Evolutionary conservation across 129 eudicot species (phyloP), one percentile per base, ranked within the genome.

Genomic region (Flaveria robusta): DNA sequence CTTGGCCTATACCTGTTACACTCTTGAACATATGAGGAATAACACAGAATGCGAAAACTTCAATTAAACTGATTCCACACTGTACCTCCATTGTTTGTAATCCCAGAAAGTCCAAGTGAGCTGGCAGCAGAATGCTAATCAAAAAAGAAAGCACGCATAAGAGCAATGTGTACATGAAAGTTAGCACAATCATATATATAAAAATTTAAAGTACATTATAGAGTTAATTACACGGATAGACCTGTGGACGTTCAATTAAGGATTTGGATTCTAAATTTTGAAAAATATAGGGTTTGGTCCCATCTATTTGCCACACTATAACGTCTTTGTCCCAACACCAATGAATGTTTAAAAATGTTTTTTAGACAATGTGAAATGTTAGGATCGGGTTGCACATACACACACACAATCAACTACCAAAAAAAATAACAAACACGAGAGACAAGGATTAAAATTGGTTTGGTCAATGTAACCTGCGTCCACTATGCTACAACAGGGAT

Each of bases 31-130:
- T 24, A 29, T 82, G 51, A 82, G 77, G 19, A 39, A 64, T 14
- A 29, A 45, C 51, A 75, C 71, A 66, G 43, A 62, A 39, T n/a
- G n/a, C n/a, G 50, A 64, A 31, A 60, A 37, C n/a, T n/a, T n/a
- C n/a, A 75, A 22, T 3, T 60, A 29, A 47, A 73, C 31, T 13
- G 52, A 60, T 51, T 29, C 42, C 47, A 58, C 68, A 80, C 16
- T 62, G 11, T 86, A 88, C 97, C 97, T 82, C 93, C 96, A 77
- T 82, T 86, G 79, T 86, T 89, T 16, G 87, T 71, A 19, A 84
- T 78, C 60, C 87, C 91, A 16, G 91, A 83, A 81, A 84, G 89
- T 52, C 88, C 93, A 83, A 86, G 91, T 72, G 93, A 84, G 81
- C 85, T 85, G 68, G 84, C 87, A 72, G 86, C 86, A 78, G 97